Base-by-base conservation (phyloP, 768 basidiomycete genomes). In the Suillus subaureus region DNA sequence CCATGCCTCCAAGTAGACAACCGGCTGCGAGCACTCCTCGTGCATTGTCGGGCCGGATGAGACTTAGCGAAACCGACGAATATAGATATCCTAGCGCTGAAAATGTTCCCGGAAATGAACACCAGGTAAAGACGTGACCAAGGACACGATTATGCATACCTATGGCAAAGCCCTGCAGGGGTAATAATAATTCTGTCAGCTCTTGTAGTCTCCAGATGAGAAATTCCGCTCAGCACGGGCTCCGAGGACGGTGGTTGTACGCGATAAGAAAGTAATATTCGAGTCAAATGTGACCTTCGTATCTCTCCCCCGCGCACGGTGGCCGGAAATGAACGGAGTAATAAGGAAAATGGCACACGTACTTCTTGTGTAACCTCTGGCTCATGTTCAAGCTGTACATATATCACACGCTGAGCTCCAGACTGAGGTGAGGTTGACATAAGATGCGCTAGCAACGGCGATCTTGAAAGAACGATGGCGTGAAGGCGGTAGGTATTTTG, bases 361-460 rank as follows among this genome's bases (percentile, higher is more conserved):
- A 94, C 94, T 84, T 95, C 92, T 74, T 89, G 87, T 18, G 91
- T 93, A 64, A 96, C 88, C 77, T 92, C 89, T 58, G 91, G 92
- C 70, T 94, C 90, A 67, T 87, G 85, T 70, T 91, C 89, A 67
- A 95, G 80, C 68, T 88, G 85, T 63, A 94, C 86, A 73, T 89
- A 90, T 71, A 96, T 86, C 63, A 86, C 81, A 69, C 89, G 85
- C 71, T 89, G 87, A 16, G 85, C 88, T 66, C 83, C 82, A 43
- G 82, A 79, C 77, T 87, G 88, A 31, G 89, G 89, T 40, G 90
- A 88, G 58, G 90, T 92, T 63, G 89, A 91, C 89, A 97, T 93
- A 69, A 94, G 83, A 75, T 94, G 93, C 47, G 90, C 92, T 72
- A 96, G 86, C 78, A 88, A 92, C 43, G 95, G 94, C 39, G 94